Evolutionary conservation across 2,329 filamentous ascomycete species (phyloP).

Genomic region (Thelonectria rubi): DNA sequence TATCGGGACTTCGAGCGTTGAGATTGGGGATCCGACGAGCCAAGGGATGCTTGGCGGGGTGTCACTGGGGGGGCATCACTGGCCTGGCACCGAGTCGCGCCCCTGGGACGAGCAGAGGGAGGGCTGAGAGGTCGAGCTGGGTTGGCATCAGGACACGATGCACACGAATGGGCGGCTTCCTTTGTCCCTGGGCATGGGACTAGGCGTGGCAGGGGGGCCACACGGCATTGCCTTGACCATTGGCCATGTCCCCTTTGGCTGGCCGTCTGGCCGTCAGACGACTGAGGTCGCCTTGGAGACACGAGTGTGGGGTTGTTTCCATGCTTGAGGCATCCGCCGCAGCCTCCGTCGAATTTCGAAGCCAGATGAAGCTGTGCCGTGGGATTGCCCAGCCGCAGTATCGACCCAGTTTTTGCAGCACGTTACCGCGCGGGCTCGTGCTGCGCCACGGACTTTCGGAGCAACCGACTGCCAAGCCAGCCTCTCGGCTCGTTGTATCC

Average conservation of each 20-base stretch:
- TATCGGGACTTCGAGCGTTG: constrained; percentile 38
- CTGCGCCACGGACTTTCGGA: constrained; percentile 44
- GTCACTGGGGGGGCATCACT: constrained; percentile 15
- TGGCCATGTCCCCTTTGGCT: constrained; percentile 18
- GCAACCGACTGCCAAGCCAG: constrained; percentile 44
- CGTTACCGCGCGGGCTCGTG: constrained; percentile 38
- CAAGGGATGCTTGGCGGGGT: constrained; percentile 24
- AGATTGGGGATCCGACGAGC: constrained; percentile 20
- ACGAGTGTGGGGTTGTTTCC: constrained; percentile 32
- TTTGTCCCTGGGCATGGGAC: background rate
- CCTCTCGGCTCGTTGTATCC: constrained; percentile 45
- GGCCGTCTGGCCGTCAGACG: constrained; percentile 19
- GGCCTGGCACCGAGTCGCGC: constrained; percentile 3
- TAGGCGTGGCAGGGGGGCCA: background rate
- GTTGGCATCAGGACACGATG: background rate
- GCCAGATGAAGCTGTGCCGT: constrained; percentile 27
- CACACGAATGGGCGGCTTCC: background rate
- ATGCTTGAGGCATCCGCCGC: constrained; percentile 30
- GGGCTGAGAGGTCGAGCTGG: background rate
- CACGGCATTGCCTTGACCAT: constrained; percentile 14
- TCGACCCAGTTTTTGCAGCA: constrained; percentile 41
- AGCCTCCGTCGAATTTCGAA: constrained; percentile 34
- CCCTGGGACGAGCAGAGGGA: constrained; percentile 7
- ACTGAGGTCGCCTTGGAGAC: constrained; percentile 29
- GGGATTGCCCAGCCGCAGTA: constrained; percentile 37